A percentile compares a stretch with the other conserved stretches of the same genome.
Evolutionary conservation across 148 eudicot species (phyloP).

Genomic region (Agrostemma githago): DNA sequence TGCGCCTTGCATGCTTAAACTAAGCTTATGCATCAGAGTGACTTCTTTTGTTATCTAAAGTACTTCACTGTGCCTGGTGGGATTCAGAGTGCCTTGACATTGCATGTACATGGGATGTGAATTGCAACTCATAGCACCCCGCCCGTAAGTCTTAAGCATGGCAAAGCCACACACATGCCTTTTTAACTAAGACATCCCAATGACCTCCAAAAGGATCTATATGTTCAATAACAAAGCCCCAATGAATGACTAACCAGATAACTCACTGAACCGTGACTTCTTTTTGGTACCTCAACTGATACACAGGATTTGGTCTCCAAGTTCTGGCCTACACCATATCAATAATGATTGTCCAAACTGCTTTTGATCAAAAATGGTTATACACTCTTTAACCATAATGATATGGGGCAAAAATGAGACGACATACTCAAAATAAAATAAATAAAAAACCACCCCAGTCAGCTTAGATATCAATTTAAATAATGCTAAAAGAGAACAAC

Average conservation of each 20-base stretch:
- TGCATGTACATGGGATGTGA: no score
- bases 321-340: background rate
- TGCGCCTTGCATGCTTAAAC: no score
- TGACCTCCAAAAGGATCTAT: no score
- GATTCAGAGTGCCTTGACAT: no score
- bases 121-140: no score
- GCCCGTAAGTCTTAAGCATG: no score
- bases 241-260: background rate
- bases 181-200: no score
- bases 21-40: no score
- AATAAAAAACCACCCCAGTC: background rate
- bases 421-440: background rate
- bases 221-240: background rate
- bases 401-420: background rate
- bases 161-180: no score
- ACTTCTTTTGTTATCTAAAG: no score
- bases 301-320: background rate
- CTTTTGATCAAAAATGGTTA: background rate
- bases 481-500: background rate
- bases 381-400: background rate
- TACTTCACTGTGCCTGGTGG: no score
- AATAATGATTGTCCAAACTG: background rate
- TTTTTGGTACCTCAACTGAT: background rate
- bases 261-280: background rate
- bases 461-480: background rate